These are phyloP conservation scores for Triangularia setosa DNA, from an alignment of 2,329 filamentous ascomycete genomes.

Conservation along the genomic window DNA sequence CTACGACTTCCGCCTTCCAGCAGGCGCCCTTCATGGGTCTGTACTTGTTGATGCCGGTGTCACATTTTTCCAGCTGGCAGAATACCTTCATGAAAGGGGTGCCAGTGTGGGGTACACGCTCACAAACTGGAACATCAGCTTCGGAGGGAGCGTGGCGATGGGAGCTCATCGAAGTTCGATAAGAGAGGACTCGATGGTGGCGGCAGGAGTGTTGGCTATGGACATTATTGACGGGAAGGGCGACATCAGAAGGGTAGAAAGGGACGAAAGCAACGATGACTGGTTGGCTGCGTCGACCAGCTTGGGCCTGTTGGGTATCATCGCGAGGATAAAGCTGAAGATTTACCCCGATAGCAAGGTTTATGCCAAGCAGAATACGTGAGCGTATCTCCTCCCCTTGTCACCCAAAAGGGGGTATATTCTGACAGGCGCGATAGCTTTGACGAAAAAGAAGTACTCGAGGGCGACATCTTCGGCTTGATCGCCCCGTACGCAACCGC, in stretches of 20 bases:
- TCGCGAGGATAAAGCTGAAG: constrained; percentile 45
- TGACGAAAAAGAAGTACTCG: constrained; percentile 44
- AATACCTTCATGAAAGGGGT: constrained; percentile 43
- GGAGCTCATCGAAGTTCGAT: constrained; percentile 48
- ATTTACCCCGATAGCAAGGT: constrained; percentile 50
- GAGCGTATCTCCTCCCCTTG: constrained; percentile 22
- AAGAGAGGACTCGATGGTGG: constrained; percentile 47
- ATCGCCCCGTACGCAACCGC: constrained; percentile 49
- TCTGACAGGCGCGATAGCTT: constrained; percentile 29
- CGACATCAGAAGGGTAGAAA: constrained; percentile 39
- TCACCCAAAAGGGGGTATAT: not conserved
- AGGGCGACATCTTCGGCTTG: constrained; percentile 47
- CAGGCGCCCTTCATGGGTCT: constrained; percentile 36
- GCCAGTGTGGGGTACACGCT: constrained; percentile 48
- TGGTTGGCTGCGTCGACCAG: constrained; percentile 51
- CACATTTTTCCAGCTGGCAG: constrained; percentile 48
- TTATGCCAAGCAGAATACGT: constrained; percentile 47
- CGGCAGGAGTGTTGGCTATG: constrained; percentile 44
- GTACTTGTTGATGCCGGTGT: constrained; percentile 50
- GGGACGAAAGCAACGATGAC: constrained; percentile 41
- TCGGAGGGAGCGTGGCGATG: constrained; percentile 50
- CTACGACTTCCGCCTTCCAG: constrained; percentile 39
- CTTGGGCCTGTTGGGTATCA: constrained; percentile 45
- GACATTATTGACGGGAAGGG: constrained; percentile 48
- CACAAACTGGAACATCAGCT: constrained; percentile 52